phyloP scores from a whole-genome alignment of 176 grass and related monocot species.

The Triticum turgidum region DNA sequence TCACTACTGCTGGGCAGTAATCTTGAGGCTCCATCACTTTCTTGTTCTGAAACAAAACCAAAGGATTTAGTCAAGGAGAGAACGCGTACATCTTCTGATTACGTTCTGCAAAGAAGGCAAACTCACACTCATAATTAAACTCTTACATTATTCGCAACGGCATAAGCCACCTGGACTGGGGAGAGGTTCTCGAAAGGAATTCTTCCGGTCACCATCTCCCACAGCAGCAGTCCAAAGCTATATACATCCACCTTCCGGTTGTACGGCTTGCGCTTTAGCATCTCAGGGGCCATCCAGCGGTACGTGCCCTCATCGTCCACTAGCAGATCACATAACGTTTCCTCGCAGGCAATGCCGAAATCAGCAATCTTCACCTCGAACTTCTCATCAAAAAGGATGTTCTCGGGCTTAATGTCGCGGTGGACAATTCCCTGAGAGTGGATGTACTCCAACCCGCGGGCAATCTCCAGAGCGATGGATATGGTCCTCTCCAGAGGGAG shows the following conservation, averaged over 20 bases:
- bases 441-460: slow-evolving; percentile 69
- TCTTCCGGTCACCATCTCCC: slow-evolving; percentile 72
- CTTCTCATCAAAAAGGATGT: slow-evolving; percentile 74
- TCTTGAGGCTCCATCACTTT: slow-evolving; percentile 54
- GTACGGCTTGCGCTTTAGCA: slow-evolving; percentile 68
- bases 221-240: slow-evolving; percentile 71
- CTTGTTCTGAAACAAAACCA: slow-evolving; percentile 50
- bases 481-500: slow-evolving; percentile 58
- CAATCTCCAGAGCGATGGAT: slow-evolving; percentile 54
- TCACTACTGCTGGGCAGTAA: slow-evolving; percentile 63
- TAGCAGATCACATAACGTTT: slow-evolving; percentile 52
- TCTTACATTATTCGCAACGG: slow-evolving; percentile 44
- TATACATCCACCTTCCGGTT: slow-evolving; percentile 75
- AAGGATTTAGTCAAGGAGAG: neutral
- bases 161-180: slow-evolving; percentile 66
- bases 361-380: slow-evolving; percentile 69
- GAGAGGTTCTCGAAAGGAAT: slow-evolving; percentile 58
- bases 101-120: neutral
- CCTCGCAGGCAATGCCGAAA: slow-evolving; percentile 82
- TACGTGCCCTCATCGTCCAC: slow-evolving; percentile 70
- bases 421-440: slow-evolving; percentile 80
- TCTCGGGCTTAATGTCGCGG: slow-evolving; percentile 62
- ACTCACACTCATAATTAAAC: neutral
- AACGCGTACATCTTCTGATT: neutral
- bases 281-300: slow-evolving; percentile 89